Evolutionary conservation across 305 asterid species (phyloP), one percentile per base, ranked within the genome.

Genomic region (Andrographis paniculata): DNA sequence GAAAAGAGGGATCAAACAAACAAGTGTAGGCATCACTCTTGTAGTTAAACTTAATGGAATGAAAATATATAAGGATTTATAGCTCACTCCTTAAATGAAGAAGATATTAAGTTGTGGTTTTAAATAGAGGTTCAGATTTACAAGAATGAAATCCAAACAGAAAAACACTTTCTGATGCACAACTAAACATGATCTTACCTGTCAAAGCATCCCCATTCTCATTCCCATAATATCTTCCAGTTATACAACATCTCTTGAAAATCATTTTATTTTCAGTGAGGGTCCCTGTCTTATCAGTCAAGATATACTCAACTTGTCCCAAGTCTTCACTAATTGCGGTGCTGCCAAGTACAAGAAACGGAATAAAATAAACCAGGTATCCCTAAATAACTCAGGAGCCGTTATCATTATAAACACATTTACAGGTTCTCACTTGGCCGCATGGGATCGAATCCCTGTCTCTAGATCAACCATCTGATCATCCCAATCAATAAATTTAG

Each of bases 271-370:
- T 91, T 67, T 86, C 98, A 52, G 98, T 91, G 45, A 91, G 93
- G 39, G 98, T 91, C 63, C 98, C 98, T 1, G 98, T 91, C 77
- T 91, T 91, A 72, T 91, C 98, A 7, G 96, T 86, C 87, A 91
- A 59, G 67, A 91, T 91, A 73, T 82, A 91, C 67, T 91, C 98
- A 50, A 91, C 98, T 80, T 91, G 98, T 57, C 98, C 98, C 77
- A 86, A 75, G 79, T 91, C 98, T 79, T 91, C 98, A 61, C 98
- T 91, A 57, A 91, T 91, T 54, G 96, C 96, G 70, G 95, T 83
- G 88, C 98, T 89, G 94, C 67, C 82, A 74, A 24, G 62, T 42
- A 53, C 66, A 72, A 71, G 58, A 59, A 67, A 70, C 41, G 48
- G 48, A 67, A 59, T 16, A 39, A 47, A 63, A 41, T 43, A 53